Base-by-base conservation (phyloP, 495 filamentous ascomycete species). In the Parathielavia appendiculata region DNA sequence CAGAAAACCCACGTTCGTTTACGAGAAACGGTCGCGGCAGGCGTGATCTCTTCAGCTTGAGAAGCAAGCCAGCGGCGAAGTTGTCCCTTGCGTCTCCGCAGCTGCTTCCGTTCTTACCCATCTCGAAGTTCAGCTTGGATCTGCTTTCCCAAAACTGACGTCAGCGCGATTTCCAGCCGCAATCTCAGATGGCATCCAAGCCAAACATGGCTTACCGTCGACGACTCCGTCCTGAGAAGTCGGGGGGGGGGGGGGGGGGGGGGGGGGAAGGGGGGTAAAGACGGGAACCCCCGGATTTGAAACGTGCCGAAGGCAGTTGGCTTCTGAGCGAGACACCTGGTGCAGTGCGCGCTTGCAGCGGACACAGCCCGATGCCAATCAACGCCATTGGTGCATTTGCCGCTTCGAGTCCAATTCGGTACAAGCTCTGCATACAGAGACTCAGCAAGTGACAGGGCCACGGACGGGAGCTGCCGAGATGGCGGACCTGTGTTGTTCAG, bases 381-480 rank as follows among this genome's bases (percentile, higher is more conserved):
- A 1, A 36, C 23, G 38, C 19, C 44, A 59, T 59, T 59, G 57
- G 57, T 54, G 43, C 57, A 23, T 49, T 59, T 54, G 51, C 57
- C 57, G 57, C 57, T 44, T 16, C 26, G 12, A 43, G 40, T 9
- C 40, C 56, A 23, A 36, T 59, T 59, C 50, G 35, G 57, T 54
- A 13, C 36, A 59, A 54, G 50, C 43, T 50, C 51, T 54, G 41
- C 57, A 40, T 40, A 34, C 43, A 20, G 17, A 16, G 19, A 30
- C 26, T 30, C 6, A 6, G 26, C 2, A 30, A 13, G 7, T 22
- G 41, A 23, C 53, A 47, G 32, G 34, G 41, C 17, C 43, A 12
- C 13, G 5, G 3, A 30, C 26, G 26, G 26, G 20, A 19, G 35
- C 14, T 49, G 54, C 45, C 54, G 43, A 39, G 20, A 39, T 38